A percentile compares a stretch with the other conserved stretches of the same genome.
These are phyloP conservation scores for Eucommia ulmoides DNA, from an alignment of 257 asterid genomes.

Conservation along the genomic window DNA sequence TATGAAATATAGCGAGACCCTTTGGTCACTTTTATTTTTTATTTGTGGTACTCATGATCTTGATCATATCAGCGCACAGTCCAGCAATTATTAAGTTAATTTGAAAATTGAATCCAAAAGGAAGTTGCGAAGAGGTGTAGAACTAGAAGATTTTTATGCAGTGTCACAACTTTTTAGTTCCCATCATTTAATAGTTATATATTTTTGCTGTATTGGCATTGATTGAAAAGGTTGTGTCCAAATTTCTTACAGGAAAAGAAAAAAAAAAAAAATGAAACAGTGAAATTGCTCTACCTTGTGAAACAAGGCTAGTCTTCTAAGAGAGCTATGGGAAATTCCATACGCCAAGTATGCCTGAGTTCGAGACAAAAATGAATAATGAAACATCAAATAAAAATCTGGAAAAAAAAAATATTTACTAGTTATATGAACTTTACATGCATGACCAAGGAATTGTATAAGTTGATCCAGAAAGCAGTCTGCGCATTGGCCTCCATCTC, in stretches of 20 bases:
- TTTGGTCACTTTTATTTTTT: too few species aligned
- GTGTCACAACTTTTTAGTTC: too few species aligned
- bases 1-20: too few species aligned
- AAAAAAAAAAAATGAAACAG: neutral
- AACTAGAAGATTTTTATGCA: too few species aligned
- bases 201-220: too few species aligned
- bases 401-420: neutral
- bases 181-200: too few species aligned
- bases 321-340: conserved; percentile 56
- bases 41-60: too few species aligned
- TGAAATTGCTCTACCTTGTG: conserved; percentile 41
- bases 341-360: conserved; percentile 49
- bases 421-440: conserved; percentile 28
- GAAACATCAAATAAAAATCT: conserved; percentile 6
- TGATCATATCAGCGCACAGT: too few species aligned
- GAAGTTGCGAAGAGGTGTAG: too few species aligned
- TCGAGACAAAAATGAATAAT: conserved; percentile 5
- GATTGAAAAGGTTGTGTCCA: too few species aligned
- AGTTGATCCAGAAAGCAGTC: conserved; percentile 55
- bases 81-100: too few species aligned
- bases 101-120: too few species aligned
- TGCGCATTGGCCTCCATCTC: conserved; percentile 37
- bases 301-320: conserved; percentile 54
- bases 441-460: conserved; percentile 55
- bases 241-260: neutral